A percentile compares a stretch with the other conserved stretches of the same genome.
These are phyloP conservation scores for Haberlea rhodopensis DNA, from an alignment of 257 asterid genomes.

Conservation along the genomic window DNA sequence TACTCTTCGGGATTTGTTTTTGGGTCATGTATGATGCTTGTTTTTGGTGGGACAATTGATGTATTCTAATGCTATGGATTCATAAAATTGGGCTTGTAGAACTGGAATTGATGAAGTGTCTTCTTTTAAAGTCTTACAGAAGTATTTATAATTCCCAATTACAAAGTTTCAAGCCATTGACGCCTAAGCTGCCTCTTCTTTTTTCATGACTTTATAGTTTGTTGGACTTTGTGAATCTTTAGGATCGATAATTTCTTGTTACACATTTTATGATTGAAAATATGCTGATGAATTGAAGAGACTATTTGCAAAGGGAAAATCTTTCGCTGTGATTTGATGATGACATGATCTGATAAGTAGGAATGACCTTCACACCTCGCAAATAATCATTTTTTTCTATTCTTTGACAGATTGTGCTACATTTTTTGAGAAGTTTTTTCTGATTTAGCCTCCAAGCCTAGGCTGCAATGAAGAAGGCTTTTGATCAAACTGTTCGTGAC, in stretches of 20 bases:
- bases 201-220: too few species aligned
- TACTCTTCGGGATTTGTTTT: too few species aligned
- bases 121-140: too few species aligned
- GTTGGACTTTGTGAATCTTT: neutral
- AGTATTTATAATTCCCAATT: too few species aligned
- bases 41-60: too few species aligned
- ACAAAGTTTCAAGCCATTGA: too few species aligned
- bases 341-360: slow-evolving; percentile 8
- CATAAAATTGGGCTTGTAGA: too few species aligned
- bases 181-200: too few species aligned
- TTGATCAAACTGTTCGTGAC: slow-evolving; percentile 93
- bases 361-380: neutral
- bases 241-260: slow-evolving; percentile 5
- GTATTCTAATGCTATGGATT: too few species aligned
- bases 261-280: slow-evolving; percentile 15
- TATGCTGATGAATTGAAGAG: slow-evolving; percentile 15
- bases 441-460: slow-evolving; percentile 33
- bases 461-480: slow-evolving; percentile 82
- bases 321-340: slow-evolving; percentile 22
- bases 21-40: too few species aligned
- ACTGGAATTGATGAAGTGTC: too few species aligned
- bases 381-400: slow-evolving; percentile 9
- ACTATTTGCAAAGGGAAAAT: slow-evolving; percentile 3
- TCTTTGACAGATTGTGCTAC: slow-evolving; percentile 27
- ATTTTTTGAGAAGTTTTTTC: slow-evolving; percentile 22